Evolutionary conservation across 805 yeast species (phyloP), one percentile per base, ranked within the genome.

Genomic region (Sungouiella thailandica): DNA sequence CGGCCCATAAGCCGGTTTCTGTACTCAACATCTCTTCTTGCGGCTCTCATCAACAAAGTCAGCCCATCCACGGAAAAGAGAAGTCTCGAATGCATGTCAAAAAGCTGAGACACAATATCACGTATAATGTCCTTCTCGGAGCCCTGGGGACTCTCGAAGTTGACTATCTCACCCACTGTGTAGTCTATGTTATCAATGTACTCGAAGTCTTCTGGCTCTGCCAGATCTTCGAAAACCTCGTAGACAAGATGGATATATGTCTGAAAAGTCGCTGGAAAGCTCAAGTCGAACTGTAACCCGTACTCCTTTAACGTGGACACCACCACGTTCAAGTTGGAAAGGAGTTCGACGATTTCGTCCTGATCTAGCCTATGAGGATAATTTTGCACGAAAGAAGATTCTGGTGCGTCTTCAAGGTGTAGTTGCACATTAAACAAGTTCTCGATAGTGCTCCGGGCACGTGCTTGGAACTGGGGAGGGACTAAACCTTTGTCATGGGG

Each of bases 21-120:
- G 10, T 33, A 24, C 12, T 32, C 35, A 19, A 35, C 46, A 28
- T 54, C 57, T 15, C 30, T 24, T 2, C 49, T 35, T 7, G 65
- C 50, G 6, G 48, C 39, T 28, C 59, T 42, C 69, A 64, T 64
- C 28, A 62, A 38, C 7, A 62, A 32, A 0, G 67, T 54, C 20
- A 49, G 35, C 27, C 29, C 36, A 7, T 12, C 13, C 16, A n/a
- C 31, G 3, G 27, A 24, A n/a, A 24, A 32, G 15, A 30, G 15
- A 8, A 40, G 16, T 3, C 14, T 17, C 22, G 22, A 4, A 23
- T 60, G 65, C 5, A 55, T 41, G 3, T 37, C 34, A 28, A 44
- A 49, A 19, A 63, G 44, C 14, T 47, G 31, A 11, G 36, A 25
- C 9, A 64, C 55, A 6, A 46, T 45, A 5, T 43, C 46, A 25